Evolutionary conservation across 2,329 filamentous ascomycete species (phyloP), one percentile per base, ranked within the genome.

Genomic region (Calonectria ilicicola): DNA sequence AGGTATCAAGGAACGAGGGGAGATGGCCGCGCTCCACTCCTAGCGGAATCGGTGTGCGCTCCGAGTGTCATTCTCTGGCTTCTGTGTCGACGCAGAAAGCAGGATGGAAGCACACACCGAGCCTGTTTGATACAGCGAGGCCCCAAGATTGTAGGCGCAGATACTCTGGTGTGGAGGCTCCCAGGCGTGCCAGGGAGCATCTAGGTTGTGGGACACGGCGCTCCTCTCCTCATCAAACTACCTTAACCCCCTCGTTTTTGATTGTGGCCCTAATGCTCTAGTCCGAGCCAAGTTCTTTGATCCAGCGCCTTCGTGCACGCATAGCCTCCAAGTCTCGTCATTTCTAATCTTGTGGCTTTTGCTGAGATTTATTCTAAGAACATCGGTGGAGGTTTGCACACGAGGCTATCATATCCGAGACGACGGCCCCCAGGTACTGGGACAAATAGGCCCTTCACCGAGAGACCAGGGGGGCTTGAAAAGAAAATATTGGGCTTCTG

Each of bases 341-440:
- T 78, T 74, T 80, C 73, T 80, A 78, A 80, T 70, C 78, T 78
- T 64, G 78, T 80, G 77, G 78, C 78, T 72, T 79, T 72, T 69
- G 62, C 67, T 75, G 73, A 70, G 72, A 74, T 75, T 67, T 70
- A 64, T 67, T 44, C 56, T 69, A 70, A 74, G 69, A 73, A 76
- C 47, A 75, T 77, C 77, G 77, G 78, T 80, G 77, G 78, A 65
- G 72, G 72, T 73, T 77, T 70, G 64, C 78, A 67, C 77, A 74
- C 75, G 71, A 64, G 73, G 60, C 47, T 67, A 65, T 66, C 38
- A 68, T 72, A 69, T 75, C 69, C 74, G 70, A 71, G 67, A 78
- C 75, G 70, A 69, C 64, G 49, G 63, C 51, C 27, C 63, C 60
- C 67, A 77, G 62, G 62, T 53, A 46, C 32, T 64, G 70, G 65